Conservation (phyloP, 192 early-diverging fungal species). For the Entomortierella lignicola region DNA sequence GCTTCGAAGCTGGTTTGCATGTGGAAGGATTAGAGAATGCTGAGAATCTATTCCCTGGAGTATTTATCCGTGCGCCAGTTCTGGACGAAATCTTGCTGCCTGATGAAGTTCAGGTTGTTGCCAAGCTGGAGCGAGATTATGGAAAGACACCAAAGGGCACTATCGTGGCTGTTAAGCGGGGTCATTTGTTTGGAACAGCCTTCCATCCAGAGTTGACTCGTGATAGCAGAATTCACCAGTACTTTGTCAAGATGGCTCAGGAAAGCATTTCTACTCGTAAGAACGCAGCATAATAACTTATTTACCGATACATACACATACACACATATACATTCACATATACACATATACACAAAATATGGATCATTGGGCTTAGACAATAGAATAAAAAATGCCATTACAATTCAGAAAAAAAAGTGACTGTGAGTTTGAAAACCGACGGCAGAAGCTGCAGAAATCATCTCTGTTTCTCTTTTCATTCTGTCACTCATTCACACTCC, state of each 20-base stretch:
- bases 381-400: too few relatives aligned
- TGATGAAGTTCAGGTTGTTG: slow-evolving; percentile 79
- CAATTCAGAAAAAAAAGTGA: neutral
- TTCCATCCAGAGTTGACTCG: slow-evolving; percentile 97
- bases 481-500: neutral
- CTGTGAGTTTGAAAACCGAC: too few relatives aligned
- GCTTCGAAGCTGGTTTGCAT: slow-evolving; percentile 82
- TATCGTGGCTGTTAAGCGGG: slow-evolving; percentile 93
- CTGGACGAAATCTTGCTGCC: slow-evolving; percentile 76
- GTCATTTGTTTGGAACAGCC: slow-evolving; percentile 86
- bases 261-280: slow-evolving; percentile 36
- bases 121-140: slow-evolving; percentile 68
- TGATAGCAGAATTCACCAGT: slow-evolving; percentile 89
- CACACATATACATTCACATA: too few relatives aligned
- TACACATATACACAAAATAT: too few relatives aligned
- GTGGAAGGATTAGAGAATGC: slow-evolving; percentile 59
- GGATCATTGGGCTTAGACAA: too few relatives aligned
- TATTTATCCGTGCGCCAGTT: slow-evolving; percentile 97
- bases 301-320: too few relatives aligned
- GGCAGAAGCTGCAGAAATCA: too few relatives aligned
- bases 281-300: too few relatives aligned
- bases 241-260: slow-evolving; percentile 74
- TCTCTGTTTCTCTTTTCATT: neutral
- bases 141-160: slow-evolving; percentile 65
- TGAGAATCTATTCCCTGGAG: slow-evolving; percentile 65